Percentiles rank a stretch among this genome's conserved stretches.
Conservation (phyloP, 352 stramenopile species). For the Phytophthora pinifolia region DNA sequence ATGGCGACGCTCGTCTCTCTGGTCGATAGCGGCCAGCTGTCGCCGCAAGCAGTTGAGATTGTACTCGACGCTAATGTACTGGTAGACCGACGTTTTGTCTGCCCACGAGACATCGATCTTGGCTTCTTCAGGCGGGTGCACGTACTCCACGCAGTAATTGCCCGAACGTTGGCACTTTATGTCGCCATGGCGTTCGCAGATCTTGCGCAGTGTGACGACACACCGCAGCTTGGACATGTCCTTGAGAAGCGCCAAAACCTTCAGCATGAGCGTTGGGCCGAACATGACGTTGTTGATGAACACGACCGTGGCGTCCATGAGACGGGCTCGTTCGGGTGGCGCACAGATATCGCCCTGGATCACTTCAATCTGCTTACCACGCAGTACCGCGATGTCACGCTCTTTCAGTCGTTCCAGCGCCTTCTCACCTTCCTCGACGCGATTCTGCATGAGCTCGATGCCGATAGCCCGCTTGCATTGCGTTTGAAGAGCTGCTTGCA, state of each 20-base stretch:
- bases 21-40: slow-evolving; percentile 20
- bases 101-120: slow-evolving; percentile 84
- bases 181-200: slow-evolving; percentile 75
- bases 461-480: slow-evolving; percentile 61
- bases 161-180: slow-evolving; percentile 55
- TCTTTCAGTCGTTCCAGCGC: slow-evolving; percentile 53
- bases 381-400: slow-evolving; percentile 41
- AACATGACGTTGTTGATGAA: slow-evolving; percentile 91
- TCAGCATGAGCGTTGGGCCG: slow-evolving; percentile 71
- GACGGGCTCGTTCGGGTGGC: slow-evolving; percentile 45
- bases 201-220: slow-evolving; percentile 75
- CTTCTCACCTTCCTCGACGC: slow-evolving; percentile 55
- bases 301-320: slow-evolving; percentile 78
- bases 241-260: slow-evolving; percentile 64
- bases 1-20: no score
- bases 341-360: slow-evolving; percentile 76
- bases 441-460: slow-evolving; percentile 88
- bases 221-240: slow-evolving; percentile 60
- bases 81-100: slow-evolving; percentile 70
- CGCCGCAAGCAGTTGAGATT: slow-evolving; percentile 39
- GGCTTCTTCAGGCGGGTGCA: slow-evolving; percentile 61
- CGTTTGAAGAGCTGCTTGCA: slow-evolving; percentile 75
- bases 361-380: slow-evolving; percentile 57
- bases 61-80: slow-evolving; percentile 66
- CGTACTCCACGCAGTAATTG: slow-evolving; percentile 68